phyloP scores from a whole-genome alignment of 108 stramenopile genomes.

The Fragilariopsis cylindrus region DNA sequence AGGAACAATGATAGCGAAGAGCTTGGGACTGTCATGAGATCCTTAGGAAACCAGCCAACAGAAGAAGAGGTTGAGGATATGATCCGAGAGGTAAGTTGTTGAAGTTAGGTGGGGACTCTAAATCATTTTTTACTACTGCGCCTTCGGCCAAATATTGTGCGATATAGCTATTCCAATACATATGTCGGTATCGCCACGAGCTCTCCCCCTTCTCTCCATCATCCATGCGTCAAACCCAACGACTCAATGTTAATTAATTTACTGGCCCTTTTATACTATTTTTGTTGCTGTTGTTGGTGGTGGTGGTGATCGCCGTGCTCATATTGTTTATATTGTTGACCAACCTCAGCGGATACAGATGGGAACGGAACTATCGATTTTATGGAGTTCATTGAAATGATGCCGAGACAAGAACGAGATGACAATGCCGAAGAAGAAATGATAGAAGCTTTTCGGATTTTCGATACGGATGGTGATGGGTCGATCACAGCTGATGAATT shows the following conservation, averaged over 20 bases:
- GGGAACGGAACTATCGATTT: constrained; percentile 99
- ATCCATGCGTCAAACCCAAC: no score
- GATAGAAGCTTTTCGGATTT: constrained; percentile 97
- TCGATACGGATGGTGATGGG: constrained; percentile 99
- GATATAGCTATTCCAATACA: background rate
- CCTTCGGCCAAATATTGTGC: background rate
- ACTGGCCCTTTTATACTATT: background rate
- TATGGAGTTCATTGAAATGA: constrained; percentile 99
- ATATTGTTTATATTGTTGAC: background rate
- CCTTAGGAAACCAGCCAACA: constrained; percentile 99
- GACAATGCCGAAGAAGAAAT: constrained; percentile 99
- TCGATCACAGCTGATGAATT: constrained; percentile 99
- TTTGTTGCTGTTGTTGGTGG: background rate
- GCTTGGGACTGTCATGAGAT: constrained; percentile 99
- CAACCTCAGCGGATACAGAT: constrained; percentile 86
- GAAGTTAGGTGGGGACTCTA: background rate
- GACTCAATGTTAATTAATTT: no score
- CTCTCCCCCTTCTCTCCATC: no score
- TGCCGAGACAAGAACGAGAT: constrained; percentile 99
- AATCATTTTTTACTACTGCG: background rate
- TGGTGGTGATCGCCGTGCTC: background rate
- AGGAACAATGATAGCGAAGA: constrained; percentile 99
- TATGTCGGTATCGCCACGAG: background rate
- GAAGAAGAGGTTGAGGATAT: constrained; percentile 99
- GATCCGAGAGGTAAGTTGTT: constrained; percentile 95